Percentiles rank a stretch among this genome's conserved stretches.
Conservation (phyloP, 495 filamentous ascomycete genomes). For the Xylaria palmicola region DNA sequence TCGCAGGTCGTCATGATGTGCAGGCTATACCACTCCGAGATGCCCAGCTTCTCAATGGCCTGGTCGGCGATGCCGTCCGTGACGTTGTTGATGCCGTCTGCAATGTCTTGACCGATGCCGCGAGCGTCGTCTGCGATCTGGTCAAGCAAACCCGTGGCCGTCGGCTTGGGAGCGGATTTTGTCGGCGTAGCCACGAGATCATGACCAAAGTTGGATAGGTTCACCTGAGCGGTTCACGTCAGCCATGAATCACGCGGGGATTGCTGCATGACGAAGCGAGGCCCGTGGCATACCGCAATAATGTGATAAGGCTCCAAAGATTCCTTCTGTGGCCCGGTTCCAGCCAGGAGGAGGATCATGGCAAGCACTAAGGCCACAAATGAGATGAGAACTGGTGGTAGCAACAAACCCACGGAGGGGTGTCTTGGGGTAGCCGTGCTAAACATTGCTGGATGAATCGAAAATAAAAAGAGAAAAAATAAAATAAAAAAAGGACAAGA, state of each 20-base stretch:
- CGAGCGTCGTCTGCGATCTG: conserved; percentile 26
- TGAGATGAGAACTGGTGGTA: conserved; percentile 41
- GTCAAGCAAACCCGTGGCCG: conserved; percentile 21
- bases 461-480: not conserved
- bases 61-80: conserved; percentile 43
- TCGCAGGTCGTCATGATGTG: conserved; percentile 70
- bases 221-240: conserved; percentile 46
- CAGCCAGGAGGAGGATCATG: conserved; percentile 70
- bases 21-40: conserved; percentile 72
- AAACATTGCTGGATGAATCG: not conserved
- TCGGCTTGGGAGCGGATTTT: conserved; percentile 25
- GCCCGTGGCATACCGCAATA: conserved; percentile 55
- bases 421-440: conserved; percentile 25
- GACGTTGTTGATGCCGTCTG: conserved; percentile 36
- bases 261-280: not conserved
- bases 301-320: conserved; percentile 60
- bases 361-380: conserved; percentile 65
- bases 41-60: conserved; percentile 48
- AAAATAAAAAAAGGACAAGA: not conserved
- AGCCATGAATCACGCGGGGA: not conserved
- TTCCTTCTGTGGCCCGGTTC: conserved; percentile 48
- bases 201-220: conserved; percentile 61
- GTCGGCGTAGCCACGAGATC: conserved; percentile 40
- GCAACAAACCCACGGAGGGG: conserved; percentile 7
- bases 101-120: conserved; percentile 29